Evolutionary conservation across 2,329 filamentous ascomycete species (phyloP), one percentile per base, ranked within the genome.

Genomic region (Phaeosphaeria sp.): DNA sequence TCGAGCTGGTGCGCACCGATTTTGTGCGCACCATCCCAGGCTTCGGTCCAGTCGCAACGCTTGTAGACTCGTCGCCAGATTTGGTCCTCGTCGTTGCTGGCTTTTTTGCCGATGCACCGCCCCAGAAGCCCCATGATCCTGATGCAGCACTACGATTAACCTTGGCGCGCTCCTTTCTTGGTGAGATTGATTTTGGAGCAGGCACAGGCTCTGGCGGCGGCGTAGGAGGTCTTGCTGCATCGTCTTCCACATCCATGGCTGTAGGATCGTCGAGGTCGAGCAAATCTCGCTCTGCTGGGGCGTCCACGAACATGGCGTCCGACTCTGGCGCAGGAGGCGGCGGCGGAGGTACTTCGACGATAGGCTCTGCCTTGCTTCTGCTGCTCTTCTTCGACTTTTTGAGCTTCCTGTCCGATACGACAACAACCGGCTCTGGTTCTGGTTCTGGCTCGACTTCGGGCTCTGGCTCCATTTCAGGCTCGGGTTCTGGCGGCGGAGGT

Each of bases 41-140:
- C 55, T 81, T 80, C 59, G 58, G 57, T 20, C 70, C 66, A 48
- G 67, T 67, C 25, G 65, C 64, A 33, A 62, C 61, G 51, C 65
- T 70, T 46, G 50, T 58, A 54, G 64, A 66, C n/a, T 74, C 73
- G 25, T 77, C 67, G 42, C 66, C 66, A 39, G 72, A 73, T 54
- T 66, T 80, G 72, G 71, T 54, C 79, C 81, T 67, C 76, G 76
- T 44, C 23, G 48, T 30, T 15, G 52, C 23, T 48, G 52, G 52
- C 23, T 55, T 55, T 56, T 75, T 66, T 36, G 78, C 77, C 41
- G 78, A 73, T 30, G 76, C 64, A 48, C 87, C 84, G 18, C 85
- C 86, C 90, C 90, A 94, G 74, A 88, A 87, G 36, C 88, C 89
- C 92, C 92, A 95, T 27, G 90, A 94, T 21, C 75, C 82, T n/a